Evolutionary conservation across 345 rosid species (phyloP).

Genomic region (Populus deltoides): DNA sequence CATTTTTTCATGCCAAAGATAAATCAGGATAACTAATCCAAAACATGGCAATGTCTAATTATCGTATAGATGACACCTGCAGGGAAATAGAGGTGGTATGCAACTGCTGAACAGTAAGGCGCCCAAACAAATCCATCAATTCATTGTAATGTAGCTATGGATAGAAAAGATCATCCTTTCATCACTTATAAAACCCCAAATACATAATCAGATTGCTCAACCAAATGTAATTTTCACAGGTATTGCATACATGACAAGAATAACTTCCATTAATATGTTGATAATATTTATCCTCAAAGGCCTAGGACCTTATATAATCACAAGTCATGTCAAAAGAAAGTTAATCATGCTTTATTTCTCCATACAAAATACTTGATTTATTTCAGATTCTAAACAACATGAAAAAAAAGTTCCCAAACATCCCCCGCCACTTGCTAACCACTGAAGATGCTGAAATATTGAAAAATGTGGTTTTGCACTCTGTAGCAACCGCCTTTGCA

Average conservation of each 20-base stretch:
- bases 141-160: background rate
- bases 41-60: background rate
- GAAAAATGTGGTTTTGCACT: constrained; percentile 96
- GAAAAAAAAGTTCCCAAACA: constrained; percentile 14
- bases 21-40: background rate
- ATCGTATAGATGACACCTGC: background rate
- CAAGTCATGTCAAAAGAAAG: background rate
- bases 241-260: background rate
- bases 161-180: background rate
- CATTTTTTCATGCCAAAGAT: background rate
- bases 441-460: constrained; percentile 97
- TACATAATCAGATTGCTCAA: background rate
- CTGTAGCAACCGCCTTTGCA: constrained; percentile 99
- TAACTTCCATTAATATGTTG: background rate
- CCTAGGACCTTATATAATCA: background rate
- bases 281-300: background rate
- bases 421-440: constrained; percentile 99
- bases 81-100: background rate
- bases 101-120: background rate
- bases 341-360: background rate
- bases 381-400: background rate
- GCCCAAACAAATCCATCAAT: background rate
- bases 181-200: background rate
- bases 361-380: background rate
- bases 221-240: background rate